phyloP scores from a whole-genome alignment of 2,329 filamentous ascomycete species.

The Fusarium clavum region DNA sequence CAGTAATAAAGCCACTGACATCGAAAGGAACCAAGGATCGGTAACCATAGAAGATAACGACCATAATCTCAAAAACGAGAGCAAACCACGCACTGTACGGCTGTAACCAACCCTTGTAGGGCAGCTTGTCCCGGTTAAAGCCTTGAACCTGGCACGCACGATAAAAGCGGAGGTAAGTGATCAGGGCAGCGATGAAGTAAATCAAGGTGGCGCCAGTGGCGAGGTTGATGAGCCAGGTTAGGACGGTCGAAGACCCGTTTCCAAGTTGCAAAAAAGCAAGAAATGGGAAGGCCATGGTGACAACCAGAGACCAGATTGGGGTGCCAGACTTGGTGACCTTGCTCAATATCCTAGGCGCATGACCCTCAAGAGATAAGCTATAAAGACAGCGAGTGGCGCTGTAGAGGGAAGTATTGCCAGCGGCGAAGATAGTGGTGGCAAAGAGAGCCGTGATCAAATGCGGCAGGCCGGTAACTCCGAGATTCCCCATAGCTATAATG shows the following conservation, averaged over 20 bases:
- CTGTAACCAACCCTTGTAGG: constrained; percentile 63
- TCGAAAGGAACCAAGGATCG: constrained; percentile 61
- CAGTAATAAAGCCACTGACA: constrained; percentile 60
- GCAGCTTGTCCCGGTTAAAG: constrained; percentile 64
- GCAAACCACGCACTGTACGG: constrained; percentile 57
- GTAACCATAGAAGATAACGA: constrained; percentile 66
- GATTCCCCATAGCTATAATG: constrained; percentile 59
- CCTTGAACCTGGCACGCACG: constrained; percentile 65
- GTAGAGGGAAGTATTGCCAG: constrained; percentile 54
- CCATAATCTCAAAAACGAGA: constrained; percentile 53
- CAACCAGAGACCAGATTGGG: constrained; percentile 65
- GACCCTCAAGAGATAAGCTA: constrained; percentile 61
- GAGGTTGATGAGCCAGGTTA: constrained; percentile 65
- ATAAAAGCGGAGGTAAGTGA: constrained; percentile 61
- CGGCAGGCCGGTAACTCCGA: constrained; percentile 63
- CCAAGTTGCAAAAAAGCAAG: constrained; percentile 63
- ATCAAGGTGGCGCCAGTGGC: constrained; percentile 59
- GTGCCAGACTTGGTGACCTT: constrained; percentile 70
- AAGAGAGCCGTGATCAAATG: constrained; percentile 66
- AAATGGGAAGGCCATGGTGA: constrained; percentile 64
- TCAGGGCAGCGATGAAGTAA: constrained; percentile 69
- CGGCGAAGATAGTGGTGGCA: constrained; percentile 52
- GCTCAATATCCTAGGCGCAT: constrained; percentile 62
- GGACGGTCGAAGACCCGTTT: constrained; percentile 58
- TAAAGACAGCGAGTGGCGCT: constrained; percentile 62